Evolutionary conservation across 2,329 filamentous ascomycete genomes (phyloP), one percentile per base, ranked within the genome.

Genomic region (Juglanconis juglandina): DNA sequence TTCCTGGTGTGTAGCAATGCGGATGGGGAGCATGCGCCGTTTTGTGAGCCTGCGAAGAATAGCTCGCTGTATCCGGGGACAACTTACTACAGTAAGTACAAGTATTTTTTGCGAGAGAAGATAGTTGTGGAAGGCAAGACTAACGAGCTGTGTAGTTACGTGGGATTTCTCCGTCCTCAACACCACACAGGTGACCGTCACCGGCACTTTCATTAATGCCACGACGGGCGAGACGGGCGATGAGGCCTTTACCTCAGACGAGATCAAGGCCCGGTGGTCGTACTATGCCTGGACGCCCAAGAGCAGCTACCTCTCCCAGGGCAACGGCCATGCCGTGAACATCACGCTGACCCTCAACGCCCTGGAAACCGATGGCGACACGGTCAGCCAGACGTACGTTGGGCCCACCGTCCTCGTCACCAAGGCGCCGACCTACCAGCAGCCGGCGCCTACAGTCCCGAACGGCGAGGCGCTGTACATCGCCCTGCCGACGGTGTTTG

Each of bases 81-180:
- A 11, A 81, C 76, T 0, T 85, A 85, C 69, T 85, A 83, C 65
- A 72, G 82, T 84, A 67, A 62, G 76, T 64, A 24, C 24, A 24
- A 24, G 24, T 24, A 24, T 24, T 24, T 24, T 24, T 24, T 24
- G 24, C 24, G 24, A 24, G 24, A 24, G 24, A 42, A n/a, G 4
- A 24, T 8, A 37, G 41, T 17, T 35, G 9, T 32, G 46, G 37
- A 56, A 42, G 17, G 52, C 58, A 60, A 17, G 60, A 62, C 35
- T 37, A 14, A 35, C 14, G 17, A n/a, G 10, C 3, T 7, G n/a
- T 32, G 11, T 51, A 85, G 83, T 86, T 57, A 84, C 81, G 34
- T 86, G 83, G 82, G 82, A 86, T 65, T 74, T 81, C 32, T 71
- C 76, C 54, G 81, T 75, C 71, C 84, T 82, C 73, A 73, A 74